Conservation (phyloP, 352 stramenopile species). For the Phytophthora pistaciae region DNA sequence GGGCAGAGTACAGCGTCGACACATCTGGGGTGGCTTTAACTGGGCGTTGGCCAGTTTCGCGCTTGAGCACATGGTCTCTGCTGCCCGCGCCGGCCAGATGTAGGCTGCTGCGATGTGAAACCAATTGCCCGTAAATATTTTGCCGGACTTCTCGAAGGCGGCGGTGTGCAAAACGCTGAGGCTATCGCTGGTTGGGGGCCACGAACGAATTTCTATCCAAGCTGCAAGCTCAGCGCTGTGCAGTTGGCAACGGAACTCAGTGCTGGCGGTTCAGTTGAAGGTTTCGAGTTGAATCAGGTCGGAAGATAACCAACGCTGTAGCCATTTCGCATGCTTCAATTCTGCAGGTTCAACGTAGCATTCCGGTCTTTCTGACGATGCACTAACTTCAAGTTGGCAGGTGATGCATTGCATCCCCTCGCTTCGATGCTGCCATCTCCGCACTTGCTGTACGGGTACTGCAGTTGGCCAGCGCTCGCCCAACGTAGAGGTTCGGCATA, state of each 20-base stretch:
- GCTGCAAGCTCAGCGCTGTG: neutral
- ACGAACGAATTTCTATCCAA: constrained; percentile 1
- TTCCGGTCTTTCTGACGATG: neutral
- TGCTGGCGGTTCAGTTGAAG: neutral
- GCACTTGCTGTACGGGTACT: neutral
- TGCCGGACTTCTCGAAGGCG: neutral
- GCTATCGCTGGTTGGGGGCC: neutral
- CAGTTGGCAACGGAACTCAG: constrained; percentile 3
- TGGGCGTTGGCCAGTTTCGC: constrained; percentile 18
- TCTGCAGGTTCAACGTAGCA: neutral
- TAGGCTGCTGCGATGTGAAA: constrained; percentile 33
- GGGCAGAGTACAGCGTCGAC: constrained; percentile 5
- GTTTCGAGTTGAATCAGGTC: constrained; percentile 2
- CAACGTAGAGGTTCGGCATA: neutral
- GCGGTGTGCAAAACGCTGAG: neutral
- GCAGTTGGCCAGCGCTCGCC: neutral
- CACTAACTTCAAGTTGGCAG: neutral
- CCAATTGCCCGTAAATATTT: constrained; percentile 31
- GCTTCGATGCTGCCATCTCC: neutral
- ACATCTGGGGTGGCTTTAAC: constrained; percentile 7
- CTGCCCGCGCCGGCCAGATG: constrained; percentile 22
- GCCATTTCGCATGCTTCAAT: constrained; percentile 24
- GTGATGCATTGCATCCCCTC: neutral
- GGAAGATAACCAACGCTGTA: constrained; percentile 15
- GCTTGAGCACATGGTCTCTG: constrained; percentile 30